Percentiles rank a stretch among this genome's conserved stretches.
These are phyloP conservation scores for Chaetothyriales sp. DNA, from an alignment of 2,329 filamentous ascomycete genomes.

Conservation along the genomic window DNA sequence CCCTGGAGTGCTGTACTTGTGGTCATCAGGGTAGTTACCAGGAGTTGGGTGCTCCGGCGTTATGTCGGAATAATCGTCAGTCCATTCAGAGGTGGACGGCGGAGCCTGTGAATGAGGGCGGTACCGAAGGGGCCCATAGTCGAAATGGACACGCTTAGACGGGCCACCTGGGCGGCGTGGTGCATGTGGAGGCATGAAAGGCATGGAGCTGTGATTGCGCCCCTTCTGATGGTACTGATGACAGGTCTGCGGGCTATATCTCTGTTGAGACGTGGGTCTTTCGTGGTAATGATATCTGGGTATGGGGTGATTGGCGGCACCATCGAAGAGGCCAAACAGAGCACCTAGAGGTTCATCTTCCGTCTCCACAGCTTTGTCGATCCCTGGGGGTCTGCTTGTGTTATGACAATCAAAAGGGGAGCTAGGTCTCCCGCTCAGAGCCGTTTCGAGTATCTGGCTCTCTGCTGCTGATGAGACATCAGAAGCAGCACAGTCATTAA, in stretches of 20 bases:
- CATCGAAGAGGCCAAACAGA: slow-evolving; percentile 9
- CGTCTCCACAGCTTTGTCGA: neutral
- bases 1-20: neutral
- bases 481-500: slow-evolving; percentile 3
- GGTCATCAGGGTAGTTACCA: neutral
- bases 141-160: slow-evolving; percentile 8
- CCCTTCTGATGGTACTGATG: neutral
- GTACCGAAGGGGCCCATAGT: slow-evolving; percentile 3
- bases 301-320: slow-evolving; percentile 6
- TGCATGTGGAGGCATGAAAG: slow-evolving; percentile 1
- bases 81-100: neutral
- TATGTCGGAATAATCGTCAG: neutral
- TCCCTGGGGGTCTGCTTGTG: neutral
- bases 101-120: neutral
- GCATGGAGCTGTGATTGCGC: slow-evolving; percentile 1
- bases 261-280: neutral
- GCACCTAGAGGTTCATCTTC: slow-evolving; percentile 2
- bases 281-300: slow-evolving; percentile 6
- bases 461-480: slow-evolving; percentile 13
- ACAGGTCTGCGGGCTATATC: slow-evolving; percentile 1
- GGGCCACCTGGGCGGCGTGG: neutral
- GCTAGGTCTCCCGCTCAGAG: neutral
- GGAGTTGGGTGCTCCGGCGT: neutral
- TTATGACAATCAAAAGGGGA: neutral
- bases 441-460: slow-evolving; percentile 7